Conservation (phyloP, 306 rosid species). For the Corylus americana region DNA sequence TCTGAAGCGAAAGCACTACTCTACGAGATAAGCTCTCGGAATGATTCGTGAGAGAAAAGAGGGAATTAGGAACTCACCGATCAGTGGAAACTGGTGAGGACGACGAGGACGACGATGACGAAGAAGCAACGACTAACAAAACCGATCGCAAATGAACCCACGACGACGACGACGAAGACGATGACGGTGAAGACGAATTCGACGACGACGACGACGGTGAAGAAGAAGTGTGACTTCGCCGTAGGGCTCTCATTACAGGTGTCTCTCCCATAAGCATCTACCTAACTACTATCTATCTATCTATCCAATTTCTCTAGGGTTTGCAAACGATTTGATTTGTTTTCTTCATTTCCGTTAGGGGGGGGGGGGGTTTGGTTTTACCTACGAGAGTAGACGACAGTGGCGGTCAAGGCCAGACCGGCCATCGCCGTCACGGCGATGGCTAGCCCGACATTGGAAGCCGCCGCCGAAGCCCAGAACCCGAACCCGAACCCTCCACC, state of each 20-base stretch:
- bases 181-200: conserved; percentile 30
- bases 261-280: conserved; percentile 45
- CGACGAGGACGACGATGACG: conserved; percentile 21
- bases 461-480: conserved; percentile 27
- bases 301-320: not conserved
- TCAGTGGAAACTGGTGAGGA: conserved; percentile 85
- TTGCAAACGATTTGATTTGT: not conserved
- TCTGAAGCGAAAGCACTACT: conserved; percentile 51
- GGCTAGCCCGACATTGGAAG: conserved; percentile 39
- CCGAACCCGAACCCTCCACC: conserved; percentile 20
- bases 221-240: conserved; percentile 79
- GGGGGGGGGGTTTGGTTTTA: not conserved
- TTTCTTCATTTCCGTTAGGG: not conserved
- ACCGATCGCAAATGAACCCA: conserved; percentile 99
- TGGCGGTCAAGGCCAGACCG: conserved; percentile 43
- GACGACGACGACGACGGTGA: not conserved
- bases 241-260: conserved; percentile 67
- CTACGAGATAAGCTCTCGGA: conserved; percentile 23
- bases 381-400: conserved; percentile 39
- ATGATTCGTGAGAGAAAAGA: conserved; percentile 6
- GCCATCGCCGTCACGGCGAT: conserved; percentile 41
- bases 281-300: conserved; percentile 1
- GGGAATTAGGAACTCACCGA: conserved; percentile 83
- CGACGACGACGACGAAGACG: conserved; percentile 65
- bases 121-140: conserved; percentile 85